Conservation (phyloP, 345 rosid species). For the Arabidopsis suecica region DNA sequence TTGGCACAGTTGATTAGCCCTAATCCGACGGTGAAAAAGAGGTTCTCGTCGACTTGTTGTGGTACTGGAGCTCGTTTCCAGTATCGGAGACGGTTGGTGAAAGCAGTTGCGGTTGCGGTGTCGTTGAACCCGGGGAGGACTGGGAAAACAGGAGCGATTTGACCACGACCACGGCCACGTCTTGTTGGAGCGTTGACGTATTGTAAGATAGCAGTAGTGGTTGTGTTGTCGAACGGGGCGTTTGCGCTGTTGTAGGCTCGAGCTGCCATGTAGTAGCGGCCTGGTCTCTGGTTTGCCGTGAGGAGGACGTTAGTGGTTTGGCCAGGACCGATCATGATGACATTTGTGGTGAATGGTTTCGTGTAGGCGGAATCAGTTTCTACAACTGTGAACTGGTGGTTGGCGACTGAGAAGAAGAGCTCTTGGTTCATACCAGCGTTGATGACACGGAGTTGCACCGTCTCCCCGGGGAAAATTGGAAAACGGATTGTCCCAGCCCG, state of each 20-base stretch:
- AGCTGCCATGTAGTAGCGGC: slow-evolving; percentile 84
- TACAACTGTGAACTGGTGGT: slow-evolving; percentile 69
- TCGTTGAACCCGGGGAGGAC: slow-evolving; percentile 84
- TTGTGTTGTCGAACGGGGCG: slow-evolving; percentile 77
- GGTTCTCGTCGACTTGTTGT: slow-evolving; percentile 59
- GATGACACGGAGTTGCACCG: slow-evolving; percentile 69
- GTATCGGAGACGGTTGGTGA: slow-evolving; percentile 60
- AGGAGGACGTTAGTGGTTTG: slow-evolving; percentile 72
- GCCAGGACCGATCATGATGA: slow-evolving; percentile 70
- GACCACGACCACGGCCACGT: slow-evolving; percentile 45
- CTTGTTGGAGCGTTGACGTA: slow-evolving; percentile 59
- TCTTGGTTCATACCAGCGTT: slow-evolving; percentile 76
- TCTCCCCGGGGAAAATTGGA: slow-evolving; percentile 59
- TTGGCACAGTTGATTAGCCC: slow-evolving; percentile 79
- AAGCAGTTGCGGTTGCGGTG: slow-evolving; percentile 79
- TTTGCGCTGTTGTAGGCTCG: slow-evolving; percentile 62
- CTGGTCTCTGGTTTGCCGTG: slow-evolving; percentile 55
- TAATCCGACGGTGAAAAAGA: slow-evolving; percentile 75
- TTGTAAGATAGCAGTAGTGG: slow-evolving; percentile 81
- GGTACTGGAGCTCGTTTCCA: slow-evolving; percentile 60
- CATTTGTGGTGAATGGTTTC: slow-evolving; percentile 66
- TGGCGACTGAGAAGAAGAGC: slow-evolving; percentile 68
- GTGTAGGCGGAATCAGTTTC: slow-evolving; percentile 63
- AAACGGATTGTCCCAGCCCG: slow-evolving; percentile 38
- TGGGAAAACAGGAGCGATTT: slow-evolving; percentile 62